Conservation (phyloP, 768 basidiomycete species). For the Termitomyces sp. region DNA sequence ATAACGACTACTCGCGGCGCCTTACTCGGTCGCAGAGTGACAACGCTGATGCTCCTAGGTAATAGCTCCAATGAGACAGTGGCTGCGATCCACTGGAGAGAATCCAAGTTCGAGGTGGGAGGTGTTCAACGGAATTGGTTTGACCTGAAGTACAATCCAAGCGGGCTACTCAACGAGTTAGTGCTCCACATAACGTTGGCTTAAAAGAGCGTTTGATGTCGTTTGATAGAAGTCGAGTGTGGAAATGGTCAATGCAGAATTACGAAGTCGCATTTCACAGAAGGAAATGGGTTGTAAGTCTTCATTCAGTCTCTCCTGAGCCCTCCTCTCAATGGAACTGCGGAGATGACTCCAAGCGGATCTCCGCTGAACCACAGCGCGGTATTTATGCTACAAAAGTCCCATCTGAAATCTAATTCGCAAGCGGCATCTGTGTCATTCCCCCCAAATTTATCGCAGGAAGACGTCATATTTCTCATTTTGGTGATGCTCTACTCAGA, state of each 20-base stretch:
- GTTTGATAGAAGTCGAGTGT: not conserved
- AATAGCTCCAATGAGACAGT: not conserved
- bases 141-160: not conserved
- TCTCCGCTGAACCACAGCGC: not conserved
- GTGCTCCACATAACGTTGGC: not conserved
- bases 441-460: not conserved
- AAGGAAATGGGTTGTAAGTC: not conserved
- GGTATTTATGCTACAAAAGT: not conserved
- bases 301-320: too few species aligned
- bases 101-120: not conserved
- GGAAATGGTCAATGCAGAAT: not conserved
- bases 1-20: not conserved
- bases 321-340: not conserved
- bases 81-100: not conserved
- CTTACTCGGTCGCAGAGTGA: not conserved
- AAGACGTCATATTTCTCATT: not conserved
- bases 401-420: not conserved
- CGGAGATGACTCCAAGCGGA: not conserved
- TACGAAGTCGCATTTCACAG: not conserved
- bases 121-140: not conserved
- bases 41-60: not conserved
- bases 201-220: not conserved
- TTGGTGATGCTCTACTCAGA: slow-evolving; percentile 1
- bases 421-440: not conserved
- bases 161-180: not conserved